phyloP scores from a whole-genome alignment of 768 basidiomycete species.

The Tulasnella sp. region DNA sequence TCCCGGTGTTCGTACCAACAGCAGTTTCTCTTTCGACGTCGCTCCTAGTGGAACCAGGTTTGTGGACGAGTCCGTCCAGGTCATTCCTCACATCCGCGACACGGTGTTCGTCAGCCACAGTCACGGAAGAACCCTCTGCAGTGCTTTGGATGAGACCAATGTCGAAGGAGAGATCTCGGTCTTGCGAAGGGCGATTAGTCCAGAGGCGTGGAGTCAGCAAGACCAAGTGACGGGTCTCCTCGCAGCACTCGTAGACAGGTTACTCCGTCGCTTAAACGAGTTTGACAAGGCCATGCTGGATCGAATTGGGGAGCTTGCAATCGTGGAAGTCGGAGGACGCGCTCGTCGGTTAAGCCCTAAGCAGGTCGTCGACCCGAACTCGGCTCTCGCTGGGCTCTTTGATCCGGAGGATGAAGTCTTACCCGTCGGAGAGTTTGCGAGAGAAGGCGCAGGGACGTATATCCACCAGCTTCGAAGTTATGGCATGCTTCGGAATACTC shows the following conservation, averaged over 20 bases:
- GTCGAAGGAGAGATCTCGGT: background rate
- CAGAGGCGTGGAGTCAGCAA: background rate
- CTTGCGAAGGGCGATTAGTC: background rate
- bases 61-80: conserved; percentile 1
- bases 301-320: background rate
- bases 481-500: background rate
- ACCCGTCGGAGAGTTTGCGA: background rate
- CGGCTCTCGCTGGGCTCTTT: background rate
- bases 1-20: background rate
- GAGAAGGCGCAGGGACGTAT: background rate
- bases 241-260: background rate
- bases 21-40: background rate
- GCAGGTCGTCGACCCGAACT: background rate
- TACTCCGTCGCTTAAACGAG: background rate
- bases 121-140: background rate
- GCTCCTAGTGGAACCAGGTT: background rate
- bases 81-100: conserved; percentile 1
- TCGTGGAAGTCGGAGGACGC: background rate
- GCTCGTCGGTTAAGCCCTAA: background rate
- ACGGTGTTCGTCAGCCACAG: background rate
- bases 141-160: background rate
- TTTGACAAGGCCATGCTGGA: background rate
- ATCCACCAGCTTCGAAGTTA: background rate
- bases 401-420: background rate
- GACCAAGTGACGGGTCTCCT: background rate